Base-by-base conservation (phyloP, 768 basidiomycete species). In the Gloeopeniophorella convolvens region DNA sequence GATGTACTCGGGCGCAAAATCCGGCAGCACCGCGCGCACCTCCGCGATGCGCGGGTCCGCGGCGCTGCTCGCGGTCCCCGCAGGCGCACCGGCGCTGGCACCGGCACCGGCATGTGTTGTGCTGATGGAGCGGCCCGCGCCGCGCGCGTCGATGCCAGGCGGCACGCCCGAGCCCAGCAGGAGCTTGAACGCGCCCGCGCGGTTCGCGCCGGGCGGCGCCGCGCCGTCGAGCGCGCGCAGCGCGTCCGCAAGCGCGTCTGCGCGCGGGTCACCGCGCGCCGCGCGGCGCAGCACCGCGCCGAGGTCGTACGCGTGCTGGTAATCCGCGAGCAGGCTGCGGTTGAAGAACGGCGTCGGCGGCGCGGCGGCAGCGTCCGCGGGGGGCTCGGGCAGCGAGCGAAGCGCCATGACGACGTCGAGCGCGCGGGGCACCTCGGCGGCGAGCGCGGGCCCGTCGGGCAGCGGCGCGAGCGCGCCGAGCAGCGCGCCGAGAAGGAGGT, bases 11-110 rank as follows among this genome's bases (percentile, higher is more conserved):
- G 75, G 69, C 0, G 75, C 63, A 23, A 78, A 68, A 35, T 87
- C 76, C 0, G 89, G 85, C 30, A 93, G 70, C 54, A 92, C 79
- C 55, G 89, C 89, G 11, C 87, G 72, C 10, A 92, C 80, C 58
- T 89, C 83, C 0, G 76, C 70, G 23, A 86, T 70, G 43, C 82
- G 76, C 20, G 76, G 45, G 46, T 85, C 81, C 16, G 84, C 61
- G 54, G 73, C 73, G 18, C 66, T 64, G 47, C 78, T 72, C 36
- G 48, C 21, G 12, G 52, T 35, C 1, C 42, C 37, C 1, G 41
- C 54, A 1, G 15, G 15, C 1, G 45, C n/a, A 15, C n/a, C n/a
- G n/a, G n/a, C n/a, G n/a, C n/a, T n/a, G n/a, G 28, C 55, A 13
- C 56, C 46, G 3, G 42, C 35, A 20, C 50, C 20, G 39, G 50